Evolutionary conservation across 202 grass and related monocot genomes (phyloP), one percentile per base, ranked within the genome.

Genomic region (Hordeum pubiflorum): DNA sequence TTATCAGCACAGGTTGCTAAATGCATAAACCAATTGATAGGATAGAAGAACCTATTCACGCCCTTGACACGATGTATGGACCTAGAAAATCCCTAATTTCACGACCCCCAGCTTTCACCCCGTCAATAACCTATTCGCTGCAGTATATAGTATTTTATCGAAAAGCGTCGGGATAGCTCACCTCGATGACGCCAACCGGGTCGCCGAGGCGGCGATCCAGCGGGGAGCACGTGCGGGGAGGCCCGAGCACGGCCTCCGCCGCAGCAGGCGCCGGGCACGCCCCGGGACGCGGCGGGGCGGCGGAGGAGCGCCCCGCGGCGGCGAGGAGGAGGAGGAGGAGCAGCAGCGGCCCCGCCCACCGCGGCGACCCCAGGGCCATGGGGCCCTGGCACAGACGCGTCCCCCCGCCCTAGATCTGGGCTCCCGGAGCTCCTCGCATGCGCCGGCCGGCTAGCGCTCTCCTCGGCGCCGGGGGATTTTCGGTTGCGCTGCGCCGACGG

Each of bases 101-200:
- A 17, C n/a, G 72, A n/a, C 15, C 43, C 37, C 15, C 17, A 58
- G 1, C 32, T 66, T 85, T 81, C 14, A 44, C 33, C 40, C 11
- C 55, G 75, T 9, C 15, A 64, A 72, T 18, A 27, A 71, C 27
- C 15, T 69, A 69, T 43, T 43, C 20, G 66, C 21, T 0, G 21
- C 20, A 1, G 60, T 21, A 36, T 1, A 10, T 1, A 10, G 7
- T 72, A 63, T 75, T 39, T 72, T 65, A 64, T 66, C 15, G 56
- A 15, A 81, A 29, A 77, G 3, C 21, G 46, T 44, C 34, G 22
- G 24, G 37, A 81, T 15, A 84, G 65, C 83, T 89, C 34, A 92
- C 90, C 90, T 92, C 90, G 33, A 89, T 75, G 65, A 92, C 77
- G 31, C 83, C 86, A 75, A 91, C 54, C 76, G 76, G 64, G 60